Evolutionary conservation across 2,329 filamentous ascomycete species (phyloP), one percentile per base, ranked within the genome.

Genomic region (Gnomoniopsis smithogilvyi): DNA sequence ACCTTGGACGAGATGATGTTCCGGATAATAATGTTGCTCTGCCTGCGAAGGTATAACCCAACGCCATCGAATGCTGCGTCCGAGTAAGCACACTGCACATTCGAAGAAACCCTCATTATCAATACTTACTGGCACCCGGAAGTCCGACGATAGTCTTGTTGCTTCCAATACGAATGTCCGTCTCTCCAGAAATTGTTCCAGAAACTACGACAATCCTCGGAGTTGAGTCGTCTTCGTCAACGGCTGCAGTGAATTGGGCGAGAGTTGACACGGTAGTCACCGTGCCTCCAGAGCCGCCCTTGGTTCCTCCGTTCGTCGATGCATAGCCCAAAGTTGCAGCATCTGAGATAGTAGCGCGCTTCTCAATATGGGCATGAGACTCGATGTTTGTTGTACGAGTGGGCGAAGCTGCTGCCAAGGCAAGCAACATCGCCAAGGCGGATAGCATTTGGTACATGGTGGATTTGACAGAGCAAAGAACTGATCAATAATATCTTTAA

Each of bases 241-340:
- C 77, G 10, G 79, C 78, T 2, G 73, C 67, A 2, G 76, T 76
- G 58, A 81, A 75, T 21, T 73, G 72, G 36, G 74, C 72, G 52
- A 78, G 78, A 19, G 74, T 74, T 14, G 76, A 74, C 48, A 81
- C 78, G 24, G 78, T 79, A 43, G 75, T 77, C 19, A 77, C 78
- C 3, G 78, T 72, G 56, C 78, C 78, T 48, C 78, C 78, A 48
- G 73, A 69, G 56, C 80, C 78, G 57, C 78, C 79, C 4, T 73
- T 80, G 3, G 78, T 80, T 57, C 78, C 78, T 21, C 76, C 78
- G 51, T 80, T 80, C 60, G 73, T 63, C 26, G 75, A 77, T 38
- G 76, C 79, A 65, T 78, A 82, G 26, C 79, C 80, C 30, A 71
- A 65, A 15, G 67, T 71, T 10, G 63, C 63, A 43, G 57, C 62